A percentile compares a stretch with the other conserved stretches of the same genome.
These are phyloP conservation scores for Camelina hispida DNA, from an alignment of 345 rosid species.

Conservation along the genomic window DNA sequence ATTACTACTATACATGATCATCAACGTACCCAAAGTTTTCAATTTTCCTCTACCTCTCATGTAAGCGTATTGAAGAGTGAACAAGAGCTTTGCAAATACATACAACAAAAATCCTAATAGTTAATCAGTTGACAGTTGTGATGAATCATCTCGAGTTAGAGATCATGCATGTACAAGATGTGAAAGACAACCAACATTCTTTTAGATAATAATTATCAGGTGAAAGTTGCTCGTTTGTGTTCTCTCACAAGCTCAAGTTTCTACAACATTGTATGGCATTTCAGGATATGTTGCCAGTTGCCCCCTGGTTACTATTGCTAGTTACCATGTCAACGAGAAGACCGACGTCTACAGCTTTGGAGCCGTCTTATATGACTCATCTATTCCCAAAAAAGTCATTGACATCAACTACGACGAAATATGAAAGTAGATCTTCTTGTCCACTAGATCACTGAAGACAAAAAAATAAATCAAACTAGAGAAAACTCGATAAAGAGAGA, in stretches of 20 bases:
- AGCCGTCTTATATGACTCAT: not conserved
- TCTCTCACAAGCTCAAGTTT: conserved; percentile 2
- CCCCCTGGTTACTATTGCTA: no score
- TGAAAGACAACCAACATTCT: not conserved
- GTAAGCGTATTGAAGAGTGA: not conserved
- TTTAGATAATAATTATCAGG: not conserved
- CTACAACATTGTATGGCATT: not conserved
- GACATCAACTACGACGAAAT: not conserved
- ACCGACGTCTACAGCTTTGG: not conserved
- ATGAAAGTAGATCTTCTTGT: not conserved
- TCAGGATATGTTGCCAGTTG: not conserved
- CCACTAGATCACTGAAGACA: not conserved
- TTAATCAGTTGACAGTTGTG: not conserved
- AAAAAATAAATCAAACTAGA: not conserved
- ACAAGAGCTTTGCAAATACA: not conserved
- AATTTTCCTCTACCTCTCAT: not conserved
- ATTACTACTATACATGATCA: not conserved
- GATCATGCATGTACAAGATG: not conserved
- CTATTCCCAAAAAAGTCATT: not conserved
- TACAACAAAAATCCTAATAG: not conserved
- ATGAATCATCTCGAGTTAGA: no score
- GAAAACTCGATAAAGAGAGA: not conserved
- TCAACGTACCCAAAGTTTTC: not conserved
- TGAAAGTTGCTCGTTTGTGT: not conserved
- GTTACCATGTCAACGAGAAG: no score